Base-by-base conservation (phyloP, 805 yeast genomes). In the Candida jianshihensis region DNA sequence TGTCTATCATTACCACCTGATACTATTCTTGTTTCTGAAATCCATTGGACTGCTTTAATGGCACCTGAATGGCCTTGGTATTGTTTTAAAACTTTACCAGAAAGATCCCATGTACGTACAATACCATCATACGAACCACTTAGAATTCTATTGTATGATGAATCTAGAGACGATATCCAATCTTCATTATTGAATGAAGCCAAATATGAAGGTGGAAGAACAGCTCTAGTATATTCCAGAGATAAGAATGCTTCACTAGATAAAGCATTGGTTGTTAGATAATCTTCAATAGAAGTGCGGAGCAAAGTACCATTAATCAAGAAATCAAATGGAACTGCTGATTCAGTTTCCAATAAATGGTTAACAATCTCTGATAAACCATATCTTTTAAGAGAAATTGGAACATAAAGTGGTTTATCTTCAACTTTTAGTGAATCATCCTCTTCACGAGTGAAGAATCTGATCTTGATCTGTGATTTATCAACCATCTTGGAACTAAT, bases 301-400 rank as follows among this genome's bases (percentile, higher is more conserved):
- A 92, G 64, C 38, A 92, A 64, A 17, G 78, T 78, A 13, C 96
- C 96, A 52, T 89, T 87, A 36, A 90, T 76, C 42, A 92, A 67
- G 60, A 92, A 92, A 56, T 92, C 97, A 59, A 92, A 90, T 16
- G 97, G 97, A 36, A 87, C 74, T 1, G 92, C 79, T 31, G 64
- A 67, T 14, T 78, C 80, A 2, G 59, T 61, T 36, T 57, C 48
- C 34, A 92, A 66, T 38, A 92, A 68, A 63, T 92, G 97, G 63
- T 92, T 92, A 17, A 92, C 96, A 56, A 92, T 81, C 61, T 92
- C 97, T 5, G 96, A 86, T 28, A 92, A 71, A 38, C 98, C 98
- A 57, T 76, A 89, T 60, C 97, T 75, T 49, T 85, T 88, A 47
- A 92, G 70, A 4, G 81, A 62, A 17, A 82, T 81, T 17, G 98